Conservation (phyloP, 495 filamentous ascomycete species). For the Neurospora sp. region DNA sequence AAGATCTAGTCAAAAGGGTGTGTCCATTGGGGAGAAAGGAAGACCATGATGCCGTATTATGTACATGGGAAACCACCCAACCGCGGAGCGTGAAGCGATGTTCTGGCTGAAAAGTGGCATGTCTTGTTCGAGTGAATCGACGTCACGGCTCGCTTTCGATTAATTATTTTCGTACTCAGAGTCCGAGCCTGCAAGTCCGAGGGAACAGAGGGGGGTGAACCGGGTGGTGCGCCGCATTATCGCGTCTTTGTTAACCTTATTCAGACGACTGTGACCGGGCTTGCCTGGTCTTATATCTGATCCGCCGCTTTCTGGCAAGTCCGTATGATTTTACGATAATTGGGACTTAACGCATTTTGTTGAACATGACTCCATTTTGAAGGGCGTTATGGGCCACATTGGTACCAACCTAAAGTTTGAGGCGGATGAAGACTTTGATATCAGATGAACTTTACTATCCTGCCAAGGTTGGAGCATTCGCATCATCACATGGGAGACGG, state of each 20-base stretch:
- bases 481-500: background rate
- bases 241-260: conserved; percentile 22
- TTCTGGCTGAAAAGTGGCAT: background rate
- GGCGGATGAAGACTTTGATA: background rate
- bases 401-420: background rate
- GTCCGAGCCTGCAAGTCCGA: background rate
- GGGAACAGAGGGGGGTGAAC: background rate
- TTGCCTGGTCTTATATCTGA: background rate
- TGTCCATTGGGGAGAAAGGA: background rate
- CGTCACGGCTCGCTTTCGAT: background rate
- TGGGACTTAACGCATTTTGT: background rate
- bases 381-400: background rate
- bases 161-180: background rate
- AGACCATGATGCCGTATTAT: background rate
- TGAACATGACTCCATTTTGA: background rate
- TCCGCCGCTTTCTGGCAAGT: background rate
- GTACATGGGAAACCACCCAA: background rate
- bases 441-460: background rate
- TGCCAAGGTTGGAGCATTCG: background rate
- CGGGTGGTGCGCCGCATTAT: background rate
- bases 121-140: background rate
- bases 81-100: background rate
- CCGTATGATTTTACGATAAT: background rate
- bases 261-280: conserved; percentile 15
- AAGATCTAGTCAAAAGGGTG: background rate